phyloP scores from a whole-genome alignment of 2,329 filamentous ascomycete genomes.

The Neonectria neomacrospora region DNA sequence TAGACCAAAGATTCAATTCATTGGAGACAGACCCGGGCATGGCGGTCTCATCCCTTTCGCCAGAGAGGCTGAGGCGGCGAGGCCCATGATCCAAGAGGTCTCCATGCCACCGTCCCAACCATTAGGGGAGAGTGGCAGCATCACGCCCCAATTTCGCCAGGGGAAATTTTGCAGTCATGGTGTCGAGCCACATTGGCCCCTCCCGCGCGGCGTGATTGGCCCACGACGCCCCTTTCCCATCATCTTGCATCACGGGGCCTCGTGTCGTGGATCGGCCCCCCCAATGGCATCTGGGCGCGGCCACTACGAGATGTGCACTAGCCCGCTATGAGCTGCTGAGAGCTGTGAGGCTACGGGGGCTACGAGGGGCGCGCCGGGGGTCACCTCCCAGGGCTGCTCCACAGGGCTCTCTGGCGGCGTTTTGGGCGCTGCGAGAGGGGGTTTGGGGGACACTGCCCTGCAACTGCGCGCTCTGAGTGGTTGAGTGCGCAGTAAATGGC shows the following conservation, averaged over 20 bases:
- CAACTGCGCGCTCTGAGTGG: background rate
- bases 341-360: background rate
- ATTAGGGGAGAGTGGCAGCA: constrained; percentile 30
- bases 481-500: constrained; percentile 13
- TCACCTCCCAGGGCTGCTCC: background rate
- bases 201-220: constrained; percentile 35
- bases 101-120: too few species aligned
- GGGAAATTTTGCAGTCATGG: constrained; percentile 35
- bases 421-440: background rate
- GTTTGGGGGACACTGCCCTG: constrained; percentile 3
- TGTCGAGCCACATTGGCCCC: constrained; percentile 43
- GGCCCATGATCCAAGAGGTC: too few species aligned
- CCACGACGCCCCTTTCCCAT: constrained; percentile 33
- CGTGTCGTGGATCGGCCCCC: constrained; percentile 40
- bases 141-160: constrained; percentile 39
- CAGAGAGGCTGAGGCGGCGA: background rate
- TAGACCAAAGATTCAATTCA: background rate
- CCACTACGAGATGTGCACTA: background rate
- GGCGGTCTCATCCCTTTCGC: background rate
- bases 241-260: constrained; percentile 37
- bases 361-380: background rate
- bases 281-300: background rate
- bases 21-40: background rate
- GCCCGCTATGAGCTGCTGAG: background rate
- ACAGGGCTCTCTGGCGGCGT: background rate